Evolutionary conservation across 257 asterid species (phyloP).

Genomic region (Nicotiana undulata): DNA sequence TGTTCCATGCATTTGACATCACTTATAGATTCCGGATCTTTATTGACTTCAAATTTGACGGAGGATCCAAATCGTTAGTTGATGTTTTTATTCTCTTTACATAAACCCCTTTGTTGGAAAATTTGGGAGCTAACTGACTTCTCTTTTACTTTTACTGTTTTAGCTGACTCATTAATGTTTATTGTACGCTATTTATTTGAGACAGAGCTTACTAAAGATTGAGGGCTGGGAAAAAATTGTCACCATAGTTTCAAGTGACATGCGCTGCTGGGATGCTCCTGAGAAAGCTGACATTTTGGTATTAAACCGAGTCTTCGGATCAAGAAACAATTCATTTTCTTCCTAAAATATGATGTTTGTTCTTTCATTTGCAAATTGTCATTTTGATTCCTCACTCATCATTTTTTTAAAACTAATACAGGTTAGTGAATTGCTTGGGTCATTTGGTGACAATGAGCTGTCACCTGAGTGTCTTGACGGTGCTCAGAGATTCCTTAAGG

Average conservation of each 20-base stretch:
- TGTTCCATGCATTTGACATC: not conserved
- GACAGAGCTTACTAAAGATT: slow-evolving; percentile 86
- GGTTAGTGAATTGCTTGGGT: slow-evolving; percentile 98
- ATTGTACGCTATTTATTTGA: slow-evolving; percentile 5
- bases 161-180: not conserved
- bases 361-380: not conserved
- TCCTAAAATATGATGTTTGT: not conserved
- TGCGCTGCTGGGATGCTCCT: slow-evolving; percentile 94
- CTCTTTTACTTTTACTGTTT: not conserved
- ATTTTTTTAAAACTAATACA: slow-evolving; percentile 22
- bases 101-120: not conserved
- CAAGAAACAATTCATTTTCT: not conserved
- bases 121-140: not conserved
- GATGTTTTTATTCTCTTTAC: not conserved
- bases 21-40: not conserved
- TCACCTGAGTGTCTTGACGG: slow-evolving; percentile 99
- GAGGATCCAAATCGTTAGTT: not conserved
- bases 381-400: not conserved
- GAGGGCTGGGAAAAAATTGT: slow-evolving; percentile 91
- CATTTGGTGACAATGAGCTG: slow-evolving; percentile 98
- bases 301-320: slow-evolving; percentile 1
- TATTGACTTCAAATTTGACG: not conserved
- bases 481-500: slow-evolving; percentile 87
- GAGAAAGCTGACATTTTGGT: slow-evolving; percentile 99
- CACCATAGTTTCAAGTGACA: slow-evolving; percentile 81